Base-by-base conservation (phyloP, 805 yeast genomes). In the Sungouiozyma intestinalis region DNA sequence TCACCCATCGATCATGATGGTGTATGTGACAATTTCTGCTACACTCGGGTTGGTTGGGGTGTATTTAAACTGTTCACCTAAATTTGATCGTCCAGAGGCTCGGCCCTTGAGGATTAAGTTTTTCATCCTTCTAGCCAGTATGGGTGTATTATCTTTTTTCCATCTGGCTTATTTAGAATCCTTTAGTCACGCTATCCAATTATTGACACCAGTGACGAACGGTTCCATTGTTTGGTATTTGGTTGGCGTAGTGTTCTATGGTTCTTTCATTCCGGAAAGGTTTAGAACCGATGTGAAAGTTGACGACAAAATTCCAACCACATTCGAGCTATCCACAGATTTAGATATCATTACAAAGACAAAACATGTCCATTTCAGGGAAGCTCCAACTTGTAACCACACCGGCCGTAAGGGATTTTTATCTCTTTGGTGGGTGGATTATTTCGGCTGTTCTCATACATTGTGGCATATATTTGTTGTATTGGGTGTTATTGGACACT, bases 391-490 rank as follows among this genome's bases (percentile, higher is more conserved):
- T 3, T 68, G 17, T 53, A 50, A 9, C 19, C 44, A 41, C 42
- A 20, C 27, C 15, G 27, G 24, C 15, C 36, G 40, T 32, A 36
- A 32, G 18, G 52, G 51, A 4, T 69, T 79, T 41, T 52, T 63
- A 31, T 77, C 86, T 1, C 58, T 83, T 16, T 90, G 82, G 90
- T 87, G 96, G 90, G 79, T 79, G 14, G 92, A 84, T 52, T 83
- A 81, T 58, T 60, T 74, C 20, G 68, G 79, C 41, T 73, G 77
- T 35, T 85, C 95, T 32, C 98, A 90, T 62, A 88, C 87, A 54
- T 68, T 90, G 24, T 90, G 98, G 98, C 98, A 90, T 64, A 59
- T 86, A 11, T 85, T 83, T 57, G 98, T 92, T 24, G 73, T 92
- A 15, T 70, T 83, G 19, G 98, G 98, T 2, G 78, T 86, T n/a